Conservation (phyloP, 192 early-diverging fungal species). For the Umbelopsis sp. region DNA sequence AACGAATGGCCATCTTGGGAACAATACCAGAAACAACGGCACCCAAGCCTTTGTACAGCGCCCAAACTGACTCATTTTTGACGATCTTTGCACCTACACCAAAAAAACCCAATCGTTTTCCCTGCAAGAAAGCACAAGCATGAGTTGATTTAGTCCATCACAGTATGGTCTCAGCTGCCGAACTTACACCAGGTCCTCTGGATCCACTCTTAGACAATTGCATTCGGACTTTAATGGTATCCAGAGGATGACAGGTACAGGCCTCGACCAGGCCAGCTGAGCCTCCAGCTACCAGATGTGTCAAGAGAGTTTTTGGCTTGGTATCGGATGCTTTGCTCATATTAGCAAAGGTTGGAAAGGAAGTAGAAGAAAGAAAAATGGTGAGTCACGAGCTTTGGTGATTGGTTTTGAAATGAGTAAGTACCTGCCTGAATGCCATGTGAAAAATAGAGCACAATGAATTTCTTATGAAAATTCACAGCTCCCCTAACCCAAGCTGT, state of each 20-base stretch:
- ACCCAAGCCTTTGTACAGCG: slow-evolving; percentile 95
- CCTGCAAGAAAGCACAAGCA: slow-evolving; percentile 22
- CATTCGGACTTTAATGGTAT: slow-evolving; percentile 98
- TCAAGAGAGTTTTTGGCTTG: slow-evolving; percentile 52
- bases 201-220: slow-evolving; percentile 77
- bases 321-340: slow-evolving; percentile 17
- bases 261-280: slow-evolving; percentile 88
- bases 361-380: slow-evolving; percentile 4
- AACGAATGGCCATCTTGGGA: slow-evolving; percentile 98
- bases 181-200: slow-evolving; percentile 53
- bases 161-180: not conserved
- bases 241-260: slow-evolving; percentile 87
- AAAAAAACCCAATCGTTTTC: slow-evolving; percentile 64
- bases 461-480: slow-evolving; percentile 1
- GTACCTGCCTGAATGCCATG: slow-evolving; percentile 7
- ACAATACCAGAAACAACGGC: slow-evolving; percentile 96
- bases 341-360: not conserved
- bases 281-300: slow-evolving; percentile 89
- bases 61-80: slow-evolving; percentile 81
- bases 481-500: not conserved
- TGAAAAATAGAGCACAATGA: slow-evolving; percentile 3
- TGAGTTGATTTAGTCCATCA: not conserved
- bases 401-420: not conserved
- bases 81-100: slow-evolving; percentile 82
- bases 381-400: not conserved